Conservation (phyloP, 2,329 filamentous ascomycete genomes). For the Zymoseptoria brevis region DNA sequence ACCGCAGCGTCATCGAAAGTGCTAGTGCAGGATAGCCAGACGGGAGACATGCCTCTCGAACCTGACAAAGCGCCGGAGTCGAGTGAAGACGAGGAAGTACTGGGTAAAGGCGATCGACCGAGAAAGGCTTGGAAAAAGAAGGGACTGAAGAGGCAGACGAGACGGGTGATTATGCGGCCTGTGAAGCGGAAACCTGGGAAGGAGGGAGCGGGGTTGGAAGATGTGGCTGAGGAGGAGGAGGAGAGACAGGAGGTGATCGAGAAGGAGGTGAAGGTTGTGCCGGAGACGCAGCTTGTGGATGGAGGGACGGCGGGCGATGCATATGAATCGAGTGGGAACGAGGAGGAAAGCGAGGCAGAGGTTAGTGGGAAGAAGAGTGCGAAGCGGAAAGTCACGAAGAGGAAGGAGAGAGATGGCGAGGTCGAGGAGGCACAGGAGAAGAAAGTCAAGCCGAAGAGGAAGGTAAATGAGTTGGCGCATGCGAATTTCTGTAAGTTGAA, state of each 20-base stretch:
- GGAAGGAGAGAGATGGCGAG: conserved; percentile 1
- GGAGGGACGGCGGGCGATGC: conserved; percentile 1
- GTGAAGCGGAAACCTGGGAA: conserved; percentile 27
- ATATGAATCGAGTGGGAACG: conserved; percentile 2
- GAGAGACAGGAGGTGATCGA: conserved; percentile 4
- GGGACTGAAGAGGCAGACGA: conserved; percentile 71
- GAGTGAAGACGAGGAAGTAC: conserved; percentile 42
- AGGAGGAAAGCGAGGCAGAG: not conserved
- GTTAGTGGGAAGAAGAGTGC: conserved; percentile 1
- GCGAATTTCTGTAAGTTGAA: conserved; percentile 43
- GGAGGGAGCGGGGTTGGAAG: conserved; percentile 8
- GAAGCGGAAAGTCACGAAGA: conserved; percentile 4
- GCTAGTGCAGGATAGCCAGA: conserved; percentile 38
- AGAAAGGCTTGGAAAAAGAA: conserved; percentile 70
- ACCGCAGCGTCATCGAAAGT: conserved; percentile 24
- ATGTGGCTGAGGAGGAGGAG: conserved; percentile 10
- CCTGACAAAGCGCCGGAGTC: conserved; percentile 34
- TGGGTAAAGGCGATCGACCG: conserved; percentile 52
- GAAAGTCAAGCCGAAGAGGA: conserved; percentile 30
- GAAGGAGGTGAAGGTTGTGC: conserved; percentile 10
- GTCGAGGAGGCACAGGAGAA: conserved; percentile 2
- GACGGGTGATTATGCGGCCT: conserved; percentile 50
- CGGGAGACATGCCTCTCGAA: conserved; percentile 36
- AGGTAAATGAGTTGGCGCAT: conserved; percentile 40
- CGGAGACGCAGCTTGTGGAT: conserved; percentile 16